These are phyloP conservation scores for Coix lacrymajobi DNA, from an alignment of 176 grass and related monocot genomes.

Conservation along the genomic window DNA sequence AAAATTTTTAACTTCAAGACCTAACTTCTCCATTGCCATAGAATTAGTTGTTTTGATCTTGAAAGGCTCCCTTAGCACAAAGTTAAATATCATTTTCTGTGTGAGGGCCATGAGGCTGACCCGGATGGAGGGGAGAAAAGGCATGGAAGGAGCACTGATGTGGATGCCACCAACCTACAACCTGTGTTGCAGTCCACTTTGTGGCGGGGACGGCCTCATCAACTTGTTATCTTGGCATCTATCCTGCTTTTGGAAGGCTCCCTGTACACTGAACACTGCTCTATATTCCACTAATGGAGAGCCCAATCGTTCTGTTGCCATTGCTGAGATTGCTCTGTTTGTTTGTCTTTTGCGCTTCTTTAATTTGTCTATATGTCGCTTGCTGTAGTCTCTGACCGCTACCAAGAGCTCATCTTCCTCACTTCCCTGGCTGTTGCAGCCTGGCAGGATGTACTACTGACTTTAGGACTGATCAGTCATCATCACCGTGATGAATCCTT, in stretches of 20 bases:
- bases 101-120: constrained; percentile 10
- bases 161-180: constrained; percentile 40
- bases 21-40: constrained; percentile 51
- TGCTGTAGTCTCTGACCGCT: background rate
- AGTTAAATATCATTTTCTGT: constrained; percentile 23
- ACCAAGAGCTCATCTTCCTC: constrained; percentile 5
- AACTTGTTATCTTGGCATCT: constrained; percentile 31
- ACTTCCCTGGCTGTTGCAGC: background rate
- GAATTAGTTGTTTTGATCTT: constrained; percentile 24
- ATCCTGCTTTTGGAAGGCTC: constrained; percentile 8
- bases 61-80: constrained; percentile 21
- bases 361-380: background rate
- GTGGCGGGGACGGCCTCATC: background rate
- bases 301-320: background rate
- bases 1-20: constrained; percentile 26
- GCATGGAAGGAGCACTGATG: constrained; percentile 11
- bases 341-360: background rate
- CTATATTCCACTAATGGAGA: constrained; percentile 12
- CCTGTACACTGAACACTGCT: background rate
- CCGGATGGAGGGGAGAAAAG: constrained; percentile 1
- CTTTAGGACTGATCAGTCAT: constrained; percentile 27
- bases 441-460: constrained; percentile 8
- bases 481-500: background rate
- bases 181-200: constrained; percentile 24
- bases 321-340: background rate